Percentiles rank a stretch among this genome's conserved stretches.
phyloP scores from a whole-genome alignment of 2,329 filamentous ascomycete species.

The Neonectria hederae region DNA sequence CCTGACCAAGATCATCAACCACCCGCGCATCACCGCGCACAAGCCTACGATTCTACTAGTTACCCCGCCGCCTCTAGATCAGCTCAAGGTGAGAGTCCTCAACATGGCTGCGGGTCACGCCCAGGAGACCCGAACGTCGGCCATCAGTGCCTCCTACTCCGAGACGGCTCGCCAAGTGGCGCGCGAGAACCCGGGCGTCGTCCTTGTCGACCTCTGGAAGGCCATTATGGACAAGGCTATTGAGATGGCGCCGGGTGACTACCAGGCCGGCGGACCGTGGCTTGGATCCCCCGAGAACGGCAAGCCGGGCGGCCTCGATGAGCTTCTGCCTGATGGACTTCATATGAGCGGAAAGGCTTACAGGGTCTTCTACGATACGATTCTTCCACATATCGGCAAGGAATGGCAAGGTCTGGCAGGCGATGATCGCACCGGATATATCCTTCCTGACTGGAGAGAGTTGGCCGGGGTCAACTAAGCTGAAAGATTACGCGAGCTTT shows the following conservation, averaged over 20 bases:
- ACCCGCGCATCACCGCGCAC: conserved; percentile 75
- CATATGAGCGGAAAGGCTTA: conserved; percentile 66
- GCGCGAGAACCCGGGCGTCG: conserved; percentile 70
- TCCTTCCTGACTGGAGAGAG: conserved; percentile 61
- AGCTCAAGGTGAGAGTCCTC: conserved; percentile 68
- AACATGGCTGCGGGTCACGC: conserved; percentile 59
- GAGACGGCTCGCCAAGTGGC: conserved; percentile 72
- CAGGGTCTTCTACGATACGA: conserved; percentile 59
- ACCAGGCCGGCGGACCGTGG: conserved; percentile 57
- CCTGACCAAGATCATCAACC: conserved; percentile 74
- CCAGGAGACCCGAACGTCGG: conserved; percentile 55
- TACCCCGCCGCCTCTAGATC: conserved; percentile 84
- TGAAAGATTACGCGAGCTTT: background rate
- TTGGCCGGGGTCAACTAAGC: conserved; percentile 21
- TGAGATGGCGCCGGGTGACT: conserved; percentile 65
- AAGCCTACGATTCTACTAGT: conserved; percentile 78
- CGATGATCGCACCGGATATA: conserved; percentile 51
- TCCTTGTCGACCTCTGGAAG: conserved; percentile 82
- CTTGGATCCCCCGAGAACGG: conserved; percentile 62
- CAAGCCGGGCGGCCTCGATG: conserved; percentile 59
- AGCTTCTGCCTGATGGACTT: conserved; percentile 66
- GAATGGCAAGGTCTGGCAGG: conserved; percentile 51
- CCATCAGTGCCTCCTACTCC: conserved; percentile 66
- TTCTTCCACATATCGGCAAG: conserved; percentile 59
- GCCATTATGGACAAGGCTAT: conserved; percentile 77